Percentiles rank a stretch among this genome's conserved stretches.
Evolutionary conservation across 2,329 filamentous ascomycete species (phyloP).

Genomic region (Triangularia setosa): DNA sequence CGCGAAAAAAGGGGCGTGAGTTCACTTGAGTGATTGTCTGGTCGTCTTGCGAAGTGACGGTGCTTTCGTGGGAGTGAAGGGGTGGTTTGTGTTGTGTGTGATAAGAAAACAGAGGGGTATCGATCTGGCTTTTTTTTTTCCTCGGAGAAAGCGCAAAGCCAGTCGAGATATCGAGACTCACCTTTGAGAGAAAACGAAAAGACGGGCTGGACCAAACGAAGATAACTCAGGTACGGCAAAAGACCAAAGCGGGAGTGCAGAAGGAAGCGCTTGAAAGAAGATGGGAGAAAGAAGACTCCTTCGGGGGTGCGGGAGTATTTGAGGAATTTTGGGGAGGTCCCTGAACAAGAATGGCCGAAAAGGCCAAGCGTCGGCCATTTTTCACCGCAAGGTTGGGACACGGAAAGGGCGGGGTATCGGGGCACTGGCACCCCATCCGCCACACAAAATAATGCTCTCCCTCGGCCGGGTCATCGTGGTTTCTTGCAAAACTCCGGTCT

Average conservation of each 20-base stretch:
- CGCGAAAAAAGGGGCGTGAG: not conserved
- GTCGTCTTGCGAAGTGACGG: not conserved
- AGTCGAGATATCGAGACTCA: constrained; percentile 6
- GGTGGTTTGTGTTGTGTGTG: not conserved
- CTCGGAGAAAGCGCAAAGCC: not conserved
- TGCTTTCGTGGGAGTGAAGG: not conserved
- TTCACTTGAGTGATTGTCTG: not conserved
- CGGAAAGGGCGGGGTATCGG: constrained; percentile 21
- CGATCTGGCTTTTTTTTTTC: not conserved
- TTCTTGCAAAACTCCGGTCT: constrained; percentile 10
- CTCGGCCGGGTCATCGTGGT: not conserved
- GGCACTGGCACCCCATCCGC: constrained; percentile 5
- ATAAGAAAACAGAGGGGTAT: not conserved
- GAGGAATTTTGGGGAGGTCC: constrained; percentile 25
- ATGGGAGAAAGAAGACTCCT: constrained; percentile 16
- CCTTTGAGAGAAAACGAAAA: constrained; percentile 9
- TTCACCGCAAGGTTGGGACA: constrained; percentile 21
- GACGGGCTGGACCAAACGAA: constrained; percentile 8
- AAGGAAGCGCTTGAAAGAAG: constrained; percentile 21
- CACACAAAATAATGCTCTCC: constrained; percentile 17
- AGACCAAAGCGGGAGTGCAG: constrained; percentile 9
- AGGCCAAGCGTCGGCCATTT: constrained; percentile 21
- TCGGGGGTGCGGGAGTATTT: constrained; percentile 27
- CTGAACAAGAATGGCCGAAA: constrained; percentile 20
- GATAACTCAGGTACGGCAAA: constrained; percentile 10